Conservation (phyloP, 306 rosid genomes). For the Abrus pulchellus region DNA sequence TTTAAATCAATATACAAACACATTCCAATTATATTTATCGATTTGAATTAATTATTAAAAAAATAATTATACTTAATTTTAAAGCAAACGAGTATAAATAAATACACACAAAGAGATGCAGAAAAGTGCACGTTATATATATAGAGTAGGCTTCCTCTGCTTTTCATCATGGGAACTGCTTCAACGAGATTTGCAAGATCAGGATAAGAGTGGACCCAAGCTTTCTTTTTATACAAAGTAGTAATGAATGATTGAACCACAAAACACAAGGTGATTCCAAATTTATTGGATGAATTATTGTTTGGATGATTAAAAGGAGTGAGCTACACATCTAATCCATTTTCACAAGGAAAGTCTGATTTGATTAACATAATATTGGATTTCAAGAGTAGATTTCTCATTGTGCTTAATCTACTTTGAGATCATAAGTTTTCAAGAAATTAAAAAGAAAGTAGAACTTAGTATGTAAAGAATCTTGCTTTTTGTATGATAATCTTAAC, state of each 20-base stretch:
- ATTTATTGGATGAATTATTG: neutral
- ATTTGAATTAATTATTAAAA: no score
- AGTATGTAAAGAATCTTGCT: conserved; percentile 21
- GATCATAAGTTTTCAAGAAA: neutral
- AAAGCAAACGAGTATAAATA: neutral
- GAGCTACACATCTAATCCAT: neutral
- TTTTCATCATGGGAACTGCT: no score
- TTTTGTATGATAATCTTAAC: conserved; percentile 38
- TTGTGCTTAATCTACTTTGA: neutral
- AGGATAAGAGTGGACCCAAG: neutral
- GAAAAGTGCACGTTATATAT: neutral
- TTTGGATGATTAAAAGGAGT: neutral
- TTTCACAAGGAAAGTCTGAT: neutral
- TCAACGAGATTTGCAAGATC: neutral
- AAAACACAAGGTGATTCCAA: neutral
- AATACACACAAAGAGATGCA: neutral
- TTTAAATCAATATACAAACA: no score
- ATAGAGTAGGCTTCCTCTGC: neutral
- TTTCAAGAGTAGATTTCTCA: neutral
- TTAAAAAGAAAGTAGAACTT: neutral
- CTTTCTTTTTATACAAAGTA: neutral
- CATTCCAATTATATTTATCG: no score
- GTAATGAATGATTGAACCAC: neutral
- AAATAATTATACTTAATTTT: no score
- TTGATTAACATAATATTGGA: neutral